Conservation (phyloP, 2,329 filamentous ascomycete species). For the Penicillium sp. region DNA sequence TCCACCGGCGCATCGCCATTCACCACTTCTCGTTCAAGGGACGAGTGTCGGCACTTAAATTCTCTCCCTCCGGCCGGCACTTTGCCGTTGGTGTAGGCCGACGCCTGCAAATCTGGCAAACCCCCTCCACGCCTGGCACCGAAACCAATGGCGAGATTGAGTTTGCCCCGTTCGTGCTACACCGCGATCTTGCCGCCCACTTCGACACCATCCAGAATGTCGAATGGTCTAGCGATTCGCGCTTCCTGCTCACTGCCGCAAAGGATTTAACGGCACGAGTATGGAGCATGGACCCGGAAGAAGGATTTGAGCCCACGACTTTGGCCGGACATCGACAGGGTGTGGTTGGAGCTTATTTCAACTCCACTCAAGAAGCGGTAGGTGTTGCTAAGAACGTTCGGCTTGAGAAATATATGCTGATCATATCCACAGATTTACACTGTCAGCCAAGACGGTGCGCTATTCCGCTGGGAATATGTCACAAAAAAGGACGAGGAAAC, state of each 20-base stretch:
- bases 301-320: constrained; percentile 86
- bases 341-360: constrained; percentile 96
- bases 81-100: constrained; percentile 88
- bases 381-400: constrained; percentile 18
- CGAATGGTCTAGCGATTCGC: constrained; percentile 93
- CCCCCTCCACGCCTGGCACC: constrained; percentile 82
- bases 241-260: constrained; percentile 90
- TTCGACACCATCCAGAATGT: constrained; percentile 84
- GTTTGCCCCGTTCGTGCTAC: constrained; percentile 90
- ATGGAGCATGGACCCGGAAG: constrained; percentile 88
- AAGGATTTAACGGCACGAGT: constrained; percentile 91
- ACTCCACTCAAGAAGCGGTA: constrained; percentile 81
- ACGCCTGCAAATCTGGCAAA: constrained; percentile 93
- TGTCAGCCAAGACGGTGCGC: constrained; percentile 92
- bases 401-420: constrained; percentile 15
- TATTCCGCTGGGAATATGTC: constrained; percentile 90
- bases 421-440: constrained; percentile 69
- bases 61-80: constrained; percentile 86
- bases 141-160: constrained; percentile 80
- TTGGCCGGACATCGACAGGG: constrained; percentile 87
- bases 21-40: constrained; percentile 95
- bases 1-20: constrained; percentile 79
- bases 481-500: constrained; percentile 62
- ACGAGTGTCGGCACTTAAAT: constrained; percentile 79
- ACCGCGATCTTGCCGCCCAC: constrained; percentile 83